Evolutionary conservation across 345 rosid genomes (phyloP).

Genomic region (Melastoma malabathricum): DNA sequence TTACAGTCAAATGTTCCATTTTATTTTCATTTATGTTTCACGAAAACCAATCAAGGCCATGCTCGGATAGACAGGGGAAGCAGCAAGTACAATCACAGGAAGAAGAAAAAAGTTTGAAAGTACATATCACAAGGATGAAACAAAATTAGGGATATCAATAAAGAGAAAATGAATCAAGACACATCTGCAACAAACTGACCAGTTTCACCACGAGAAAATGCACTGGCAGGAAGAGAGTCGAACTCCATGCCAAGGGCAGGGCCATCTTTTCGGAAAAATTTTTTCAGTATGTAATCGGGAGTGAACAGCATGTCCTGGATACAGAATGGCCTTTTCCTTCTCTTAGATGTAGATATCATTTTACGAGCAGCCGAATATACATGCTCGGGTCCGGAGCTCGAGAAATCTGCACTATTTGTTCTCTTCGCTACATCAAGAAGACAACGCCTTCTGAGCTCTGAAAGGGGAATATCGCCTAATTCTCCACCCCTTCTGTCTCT

Average conservation of each 20-base stretch:
- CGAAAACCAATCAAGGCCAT: too few relatives aligned
- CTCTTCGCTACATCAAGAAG: neutral
- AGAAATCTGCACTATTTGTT: conserved; percentile 6
- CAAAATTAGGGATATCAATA: neutral
- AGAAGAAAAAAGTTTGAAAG: too few relatives aligned
- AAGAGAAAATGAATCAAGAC: neutral
- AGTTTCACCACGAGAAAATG: conserved; percentile 12
- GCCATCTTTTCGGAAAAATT: conserved; percentile 83
- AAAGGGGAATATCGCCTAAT: conserved; percentile 6
- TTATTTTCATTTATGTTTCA: too few relatives aligned
- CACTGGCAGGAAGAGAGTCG: conserved; percentile 39
- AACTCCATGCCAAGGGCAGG: conserved; percentile 76
- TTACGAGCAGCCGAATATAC: conserved; percentile 11
- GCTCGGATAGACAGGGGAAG: too few relatives aligned
- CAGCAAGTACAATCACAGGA: too few relatives aligned
- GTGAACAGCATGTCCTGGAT: conserved; percentile 40
- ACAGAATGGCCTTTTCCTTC: conserved; percentile 12
- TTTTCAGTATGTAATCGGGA: conserved; percentile 48
- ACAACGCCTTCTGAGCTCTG: conserved; percentile 4
- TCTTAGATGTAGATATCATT: conserved; percentile 7
- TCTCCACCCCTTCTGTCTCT: conserved; percentile 25
- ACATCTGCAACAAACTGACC: conserved; percentile 3
- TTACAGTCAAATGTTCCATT: too few relatives aligned
- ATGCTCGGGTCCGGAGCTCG: conserved; percentile 16
- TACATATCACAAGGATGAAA: neutral